phyloP scores from a whole-genome alignment of 345 rosid species.

The Lagerstroemia speciosa region DNA sequence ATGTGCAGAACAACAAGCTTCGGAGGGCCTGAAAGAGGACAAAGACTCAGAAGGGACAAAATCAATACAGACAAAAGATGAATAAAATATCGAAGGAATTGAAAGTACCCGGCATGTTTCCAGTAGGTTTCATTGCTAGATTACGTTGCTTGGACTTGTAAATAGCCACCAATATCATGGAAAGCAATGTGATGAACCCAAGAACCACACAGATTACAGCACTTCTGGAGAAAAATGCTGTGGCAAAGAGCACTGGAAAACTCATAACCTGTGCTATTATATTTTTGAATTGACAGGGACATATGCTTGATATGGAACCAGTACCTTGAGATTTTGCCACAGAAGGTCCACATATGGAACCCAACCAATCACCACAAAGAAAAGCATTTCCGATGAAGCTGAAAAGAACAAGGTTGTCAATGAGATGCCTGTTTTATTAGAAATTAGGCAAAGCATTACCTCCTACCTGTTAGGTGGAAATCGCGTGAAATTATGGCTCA shows the following conservation, averaged over 20 bases:
- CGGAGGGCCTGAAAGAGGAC: conserved; percentile 40
- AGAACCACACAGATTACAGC: conserved; percentile 50
- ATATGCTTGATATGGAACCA: neutral
- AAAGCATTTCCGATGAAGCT: conserved; percentile 79
- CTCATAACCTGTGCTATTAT: neutral
- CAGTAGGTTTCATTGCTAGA: conserved; percentile 18
- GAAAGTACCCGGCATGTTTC: conserved; percentile 32
- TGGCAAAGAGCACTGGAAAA: neutral
- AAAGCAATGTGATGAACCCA: conserved; percentile 44
- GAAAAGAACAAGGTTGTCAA: neutral
- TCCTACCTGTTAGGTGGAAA: conserved; percentile 64
- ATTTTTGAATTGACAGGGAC: neutral
- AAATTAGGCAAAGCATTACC: neutral
- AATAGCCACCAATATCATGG: conserved; percentile 36
- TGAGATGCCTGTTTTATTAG: neutral
- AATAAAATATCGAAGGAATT: neutral
- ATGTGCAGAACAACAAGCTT: conserved; percentile 90
- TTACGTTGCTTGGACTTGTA: conserved; percentile 55
- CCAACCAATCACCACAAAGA: conserved; percentile 77
- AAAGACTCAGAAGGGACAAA: neutral
- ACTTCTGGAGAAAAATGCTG: conserved; percentile 48
- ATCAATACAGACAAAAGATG: neutral
- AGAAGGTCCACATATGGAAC: conserved; percentile 59
- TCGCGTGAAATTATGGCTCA: conserved; percentile 49
- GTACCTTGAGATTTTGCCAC: conserved; percentile 49